phyloP scores from a whole-genome alignment of 164 flowering plant genomes.

The Malania oleifera region DNA sequence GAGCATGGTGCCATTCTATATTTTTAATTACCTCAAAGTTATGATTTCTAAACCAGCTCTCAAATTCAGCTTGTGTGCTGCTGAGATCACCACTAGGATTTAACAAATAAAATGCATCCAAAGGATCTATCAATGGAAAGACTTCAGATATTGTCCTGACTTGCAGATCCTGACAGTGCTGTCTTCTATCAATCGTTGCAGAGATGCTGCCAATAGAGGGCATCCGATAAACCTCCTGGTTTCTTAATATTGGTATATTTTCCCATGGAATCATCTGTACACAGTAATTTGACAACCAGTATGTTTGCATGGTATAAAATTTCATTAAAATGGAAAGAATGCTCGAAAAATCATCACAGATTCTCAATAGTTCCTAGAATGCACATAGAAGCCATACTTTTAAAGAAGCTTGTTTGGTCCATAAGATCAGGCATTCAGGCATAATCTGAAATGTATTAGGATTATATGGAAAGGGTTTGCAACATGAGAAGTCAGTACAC shows the following conservation, averaged over 20 bases:
- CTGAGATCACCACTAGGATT: constrained; percentile 92
- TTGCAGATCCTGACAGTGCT: constrained; percentile 25
- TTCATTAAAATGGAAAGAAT: too few relatives aligned
- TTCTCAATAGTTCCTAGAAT: too few relatives aligned
- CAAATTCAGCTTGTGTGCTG: constrained; percentile 68
- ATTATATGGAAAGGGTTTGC: too few relatives aligned
- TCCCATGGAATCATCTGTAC: constrained; percentile 99
- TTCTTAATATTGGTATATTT: constrained; percentile 69
- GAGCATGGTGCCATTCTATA: too few relatives aligned
- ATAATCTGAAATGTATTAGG: too few relatives aligned
- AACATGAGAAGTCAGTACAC: too few relatives aligned
- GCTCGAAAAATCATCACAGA: too few relatives aligned
- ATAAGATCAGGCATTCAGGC: too few relatives aligned
- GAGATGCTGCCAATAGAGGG: constrained; percentile 79
- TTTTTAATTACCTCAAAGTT: constrained; percentile 56
- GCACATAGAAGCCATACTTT: too few relatives aligned
- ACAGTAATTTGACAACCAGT: constrained; percentile 8
- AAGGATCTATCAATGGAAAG: constrained; percentile 80
- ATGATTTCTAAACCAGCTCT: constrained; percentile 79
- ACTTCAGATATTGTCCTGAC: constrained; percentile 16
- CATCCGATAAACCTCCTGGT: constrained; percentile 92
- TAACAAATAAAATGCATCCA: constrained; percentile 84
- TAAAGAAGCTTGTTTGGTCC: too few relatives aligned
- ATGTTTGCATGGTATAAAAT: neutral
- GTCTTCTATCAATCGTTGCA: constrained; percentile 35